Evolutionary conservation across 2,329 filamentous ascomycete species (phyloP), one percentile per base, ranked within the genome.

Genomic region (Clonostachys rosea): DNA sequence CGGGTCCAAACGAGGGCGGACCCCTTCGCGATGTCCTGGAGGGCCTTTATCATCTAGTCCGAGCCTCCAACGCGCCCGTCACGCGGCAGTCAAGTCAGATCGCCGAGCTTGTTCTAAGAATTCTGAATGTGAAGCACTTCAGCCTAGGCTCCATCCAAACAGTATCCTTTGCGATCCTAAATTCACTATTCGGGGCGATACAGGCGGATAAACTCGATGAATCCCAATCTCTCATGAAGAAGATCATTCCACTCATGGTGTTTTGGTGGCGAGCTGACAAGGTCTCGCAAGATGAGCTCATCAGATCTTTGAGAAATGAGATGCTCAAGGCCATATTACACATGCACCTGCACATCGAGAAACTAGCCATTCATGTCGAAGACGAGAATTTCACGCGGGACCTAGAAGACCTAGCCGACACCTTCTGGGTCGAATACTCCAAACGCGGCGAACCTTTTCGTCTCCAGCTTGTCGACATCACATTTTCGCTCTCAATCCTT

Each of bases 241-340:
- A 79, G 7, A 62, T 91, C 8, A 60, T 96, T 20, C 86, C 89
- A 2, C 64, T 91, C 41, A 81, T 96, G 53, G 81, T 79, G 47
- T 77, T 81, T 44, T 82, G 90, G 68, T 99, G 92, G 91, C 75
- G 83, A 52, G 77, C 79, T n/a, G 88, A 87, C 54, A 78, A 80
- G 42, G 66, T 77, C 24, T 76, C 78, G 13, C 75, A 83, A 55
- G 76, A 83, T 53, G 76, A 81, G 56, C 75, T 80, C 56, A 75
- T 81, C 52, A 81, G 77, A 51, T 74, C 74, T 2, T 64, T 94
- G 44, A 83, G 86, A 54, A 87, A 92, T 53, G 89, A 91, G 62
- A 86, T 96, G 62, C 73, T 95, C 34, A 83, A 83, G 54, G 81
- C 82, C 2, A 69, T 96, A 30, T 82, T 87, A 51, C 71, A 81